Base-by-base conservation (phyloP, 2,329 filamentous ascomycete genomes). In the Epichloe uncinata region DNA sequence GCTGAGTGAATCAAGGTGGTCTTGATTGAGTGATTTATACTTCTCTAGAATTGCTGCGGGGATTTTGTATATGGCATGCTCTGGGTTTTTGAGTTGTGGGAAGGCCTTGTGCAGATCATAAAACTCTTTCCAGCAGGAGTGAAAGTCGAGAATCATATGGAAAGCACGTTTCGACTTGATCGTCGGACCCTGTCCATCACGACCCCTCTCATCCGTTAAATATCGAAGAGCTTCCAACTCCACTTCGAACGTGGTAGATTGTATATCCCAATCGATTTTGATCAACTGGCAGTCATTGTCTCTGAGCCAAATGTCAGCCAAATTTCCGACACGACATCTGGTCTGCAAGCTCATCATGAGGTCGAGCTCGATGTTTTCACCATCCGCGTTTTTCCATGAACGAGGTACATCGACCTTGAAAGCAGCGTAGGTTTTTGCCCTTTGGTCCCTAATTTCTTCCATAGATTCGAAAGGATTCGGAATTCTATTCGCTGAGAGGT, bases 341-440 rank as follows among this genome's bases (percentile, higher is more conserved):
- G 81, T 61, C 74, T 82, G 70, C 78, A 85, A 66, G 73, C 81
- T 71, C 66, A 77, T 50, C 81, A 84, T 67, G 72, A 85, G 63
- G 71, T 85, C 46, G 61, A 64, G 18, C 9, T 65, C 57, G 2
- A 60, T 12, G 2, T 60, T 53, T 0, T 49, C 46, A 0, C 62
- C 63, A 0, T 61, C 53, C 0, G 57, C 50, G 0, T 54, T 56
- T 20, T 60, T 53, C 56, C 59, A 63, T 0, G 63, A 61, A 2
- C 64, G 57, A 3, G 60, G 60, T 0, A 66, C 61, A 1, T 67
- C 63, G 1, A 67, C 59, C 22, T 65, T 62, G 52, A 67, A 65
- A 0, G 63, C 63, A 0, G 64, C 65, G 37, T 56, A 62, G 6
- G 44, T 59, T 3, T 54, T 47, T 3, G 57, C 52, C 7, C 50